A percentile compares a stretch with the other conserved stretches of the same genome.
Evolutionary conservation across 495 filamentous ascomycete genomes (phyloP).

Genomic region (Bathelium albidoporum): DNA sequence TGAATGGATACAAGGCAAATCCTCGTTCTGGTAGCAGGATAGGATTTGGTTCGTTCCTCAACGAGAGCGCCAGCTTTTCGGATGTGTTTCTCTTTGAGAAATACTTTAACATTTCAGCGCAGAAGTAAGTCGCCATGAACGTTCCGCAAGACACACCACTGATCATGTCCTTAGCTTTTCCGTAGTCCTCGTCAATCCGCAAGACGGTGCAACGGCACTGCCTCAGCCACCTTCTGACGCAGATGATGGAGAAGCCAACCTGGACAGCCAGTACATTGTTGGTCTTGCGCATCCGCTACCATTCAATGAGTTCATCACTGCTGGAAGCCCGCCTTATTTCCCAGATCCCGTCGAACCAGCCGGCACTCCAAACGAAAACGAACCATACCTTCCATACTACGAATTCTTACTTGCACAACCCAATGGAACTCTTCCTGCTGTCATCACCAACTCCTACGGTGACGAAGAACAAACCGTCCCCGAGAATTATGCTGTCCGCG

Average conservation of each 20-base stretch:
- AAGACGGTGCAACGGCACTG: neutral
- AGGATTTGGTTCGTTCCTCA: constrained; percentile 41
- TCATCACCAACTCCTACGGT: constrained; percentile 34
- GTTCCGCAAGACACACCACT: neutral
- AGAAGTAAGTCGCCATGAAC: neutral
- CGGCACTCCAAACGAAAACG: constrained; percentile 39
- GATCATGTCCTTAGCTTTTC: neutral
- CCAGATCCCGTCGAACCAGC: constrained; percentile 52
- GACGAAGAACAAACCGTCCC: constrained; percentile 32
- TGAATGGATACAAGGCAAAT: constrained; percentile 6
- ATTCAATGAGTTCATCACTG: constrained; percentile 56
- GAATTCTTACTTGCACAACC: constrained; percentile 25
- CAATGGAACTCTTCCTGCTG: constrained; percentile 29
- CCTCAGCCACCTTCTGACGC: constrained; percentile 5
- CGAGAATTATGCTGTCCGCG: constrained; percentile 24
- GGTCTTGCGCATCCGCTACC: constrained; percentile 26
- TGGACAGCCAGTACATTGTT: constrained; percentile 35
- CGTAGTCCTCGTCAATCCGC: constrained; percentile 1
- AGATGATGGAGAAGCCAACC: constrained; percentile 35
- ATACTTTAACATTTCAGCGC: constrained; percentile 24
- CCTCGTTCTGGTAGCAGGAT: constrained; percentile 21
- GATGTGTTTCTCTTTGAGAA: constrained; percentile 40
- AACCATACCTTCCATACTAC: constrained; percentile 29
- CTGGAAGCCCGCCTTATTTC: constrained; percentile 43
- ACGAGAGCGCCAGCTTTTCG: constrained; percentile 39